phyloP scores from a whole-genome alignment of 768 basidiomycete species.

The Lactifluus echinatus region DNA sequence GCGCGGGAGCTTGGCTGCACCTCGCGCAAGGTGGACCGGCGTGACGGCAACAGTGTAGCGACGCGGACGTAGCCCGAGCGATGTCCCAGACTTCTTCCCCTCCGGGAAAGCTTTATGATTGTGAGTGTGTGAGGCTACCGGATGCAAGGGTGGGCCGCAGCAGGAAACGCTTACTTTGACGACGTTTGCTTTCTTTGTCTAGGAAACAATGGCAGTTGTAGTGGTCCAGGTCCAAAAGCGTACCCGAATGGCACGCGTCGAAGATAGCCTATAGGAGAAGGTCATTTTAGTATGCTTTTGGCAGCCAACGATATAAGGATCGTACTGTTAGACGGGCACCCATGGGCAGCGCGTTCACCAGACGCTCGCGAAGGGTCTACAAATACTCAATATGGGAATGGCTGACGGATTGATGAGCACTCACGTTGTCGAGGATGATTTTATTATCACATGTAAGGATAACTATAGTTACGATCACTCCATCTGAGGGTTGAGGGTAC shows the following conservation, averaged over 20 bases:
- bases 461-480: neutral
- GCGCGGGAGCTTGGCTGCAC: neutral
- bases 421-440: conserved; percentile 17
- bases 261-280: conserved; percentile 16
- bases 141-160: neutral
- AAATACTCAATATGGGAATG: neutral
- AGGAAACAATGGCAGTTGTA: conserved; percentile 13
- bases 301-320: too few species aligned
- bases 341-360: conserved; percentile 18
- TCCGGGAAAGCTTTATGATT: neutral
- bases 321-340: conserved; percentile 17
- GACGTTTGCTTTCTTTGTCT: neutral
- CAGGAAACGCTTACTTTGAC: neutral
- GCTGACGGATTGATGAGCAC: neutral
- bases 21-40: neutral
- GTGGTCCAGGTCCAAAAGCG: conserved; percentile 19
- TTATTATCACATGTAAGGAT: conserved; percentile 6
- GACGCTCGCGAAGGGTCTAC: conserved; percentile 15
- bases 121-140: neutral
- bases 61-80: neutral
- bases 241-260: conserved; percentile 22
- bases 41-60: neutral
- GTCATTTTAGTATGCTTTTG: neutral
- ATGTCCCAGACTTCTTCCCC: neutral
- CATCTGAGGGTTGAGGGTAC: neutral